Conservation (phyloP, 257 asterid species). For the Fraxinus excelsior region DNA sequence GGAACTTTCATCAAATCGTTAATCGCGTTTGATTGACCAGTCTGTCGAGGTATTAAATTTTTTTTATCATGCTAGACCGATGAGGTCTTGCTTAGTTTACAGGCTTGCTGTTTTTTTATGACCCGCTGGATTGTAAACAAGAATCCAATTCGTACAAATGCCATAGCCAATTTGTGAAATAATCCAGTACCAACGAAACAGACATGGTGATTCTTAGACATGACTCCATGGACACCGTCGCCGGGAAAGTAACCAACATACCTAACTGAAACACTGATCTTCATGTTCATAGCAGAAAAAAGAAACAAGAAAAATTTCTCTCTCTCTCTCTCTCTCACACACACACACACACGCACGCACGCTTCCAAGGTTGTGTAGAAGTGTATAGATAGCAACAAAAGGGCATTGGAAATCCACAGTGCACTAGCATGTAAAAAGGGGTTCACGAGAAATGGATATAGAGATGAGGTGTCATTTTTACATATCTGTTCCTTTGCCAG, state of each 20-base stretch:
- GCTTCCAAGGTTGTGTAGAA: not conserved
- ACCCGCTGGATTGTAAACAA: too few relatives aligned
- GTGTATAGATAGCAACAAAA: slow-evolving; percentile 7
- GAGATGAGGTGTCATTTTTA: not conserved
- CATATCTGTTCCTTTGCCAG: not conserved
- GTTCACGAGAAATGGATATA: slow-evolving; percentile 24
- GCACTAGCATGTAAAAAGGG: not conserved
- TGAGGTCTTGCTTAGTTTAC: too few relatives aligned
- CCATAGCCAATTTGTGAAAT: not conserved
- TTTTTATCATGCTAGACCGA: too few relatives aligned
- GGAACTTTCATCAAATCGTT: too few relatives aligned
- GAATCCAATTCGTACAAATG: too few relatives aligned
- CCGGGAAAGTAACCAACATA: not conserved
- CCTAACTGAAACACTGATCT: not conserved
- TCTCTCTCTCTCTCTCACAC: too few relatives aligned
- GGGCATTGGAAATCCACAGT: slow-evolving; percentile 3
- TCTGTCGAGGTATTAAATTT: too few relatives aligned
- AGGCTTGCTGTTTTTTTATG: too few relatives aligned
- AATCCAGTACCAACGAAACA: not conserved
- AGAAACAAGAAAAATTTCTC: too few relatives aligned
- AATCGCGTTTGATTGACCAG: too few relatives aligned
- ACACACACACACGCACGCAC: not conserved
- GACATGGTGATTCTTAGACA: not conserved
- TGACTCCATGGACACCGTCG: not conserved
- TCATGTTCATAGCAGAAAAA: too few relatives aligned